Evolutionary conservation across 139 green algal species (phyloP).

Genomic region (Zygnema cylindricum): DNA sequence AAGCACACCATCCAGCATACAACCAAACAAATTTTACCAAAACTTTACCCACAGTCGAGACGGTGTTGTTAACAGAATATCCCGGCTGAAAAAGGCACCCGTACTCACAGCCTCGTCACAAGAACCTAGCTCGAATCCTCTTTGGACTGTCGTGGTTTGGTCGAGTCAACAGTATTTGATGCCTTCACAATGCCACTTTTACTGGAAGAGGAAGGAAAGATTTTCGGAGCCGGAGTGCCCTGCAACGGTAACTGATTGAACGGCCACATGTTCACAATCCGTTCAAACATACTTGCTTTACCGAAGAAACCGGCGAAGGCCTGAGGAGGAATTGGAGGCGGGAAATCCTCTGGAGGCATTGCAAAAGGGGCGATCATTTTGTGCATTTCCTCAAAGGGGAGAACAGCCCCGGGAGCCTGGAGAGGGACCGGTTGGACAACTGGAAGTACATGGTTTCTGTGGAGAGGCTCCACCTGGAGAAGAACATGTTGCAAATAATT

Average conservation of each 20-base stretch:
- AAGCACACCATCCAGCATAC: too few relatives aligned
- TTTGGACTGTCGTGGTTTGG: too few relatives aligned
- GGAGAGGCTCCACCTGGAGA: constrained; percentile 30
- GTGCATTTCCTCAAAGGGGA: constrained; percentile 40
- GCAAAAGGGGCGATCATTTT: constrained; percentile 52
- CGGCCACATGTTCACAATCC: constrained; percentile 19
- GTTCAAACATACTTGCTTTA: constrained; percentile 29
- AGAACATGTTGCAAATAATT: background rate
- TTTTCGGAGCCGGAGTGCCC: background rate
- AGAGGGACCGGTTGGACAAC: constrained; percentile 8
- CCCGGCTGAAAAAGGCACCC: too few relatives aligned
- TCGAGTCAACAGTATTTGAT: too few relatives aligned
- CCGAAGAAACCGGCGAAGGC: constrained; percentile 43
- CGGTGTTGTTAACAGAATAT: too few relatives aligned
- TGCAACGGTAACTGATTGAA: constrained; percentile 7
- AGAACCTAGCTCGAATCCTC: too few relatives aligned
- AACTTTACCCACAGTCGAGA: too few relatives aligned
- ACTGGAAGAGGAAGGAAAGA: too few relatives aligned
- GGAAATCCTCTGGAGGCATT: constrained; percentile 58
- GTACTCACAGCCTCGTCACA: too few relatives aligned
- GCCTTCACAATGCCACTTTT: too few relatives aligned
- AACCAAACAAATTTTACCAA: too few relatives aligned
- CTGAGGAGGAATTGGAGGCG: constrained; percentile 36
- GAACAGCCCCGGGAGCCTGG: background rate
- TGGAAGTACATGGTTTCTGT: constrained; percentile 44